These are phyloP conservation scores for Gracilariopsis chorda DNA, from an alignment of 23 red algal genomes.

Conservation along the genomic window DNA sequence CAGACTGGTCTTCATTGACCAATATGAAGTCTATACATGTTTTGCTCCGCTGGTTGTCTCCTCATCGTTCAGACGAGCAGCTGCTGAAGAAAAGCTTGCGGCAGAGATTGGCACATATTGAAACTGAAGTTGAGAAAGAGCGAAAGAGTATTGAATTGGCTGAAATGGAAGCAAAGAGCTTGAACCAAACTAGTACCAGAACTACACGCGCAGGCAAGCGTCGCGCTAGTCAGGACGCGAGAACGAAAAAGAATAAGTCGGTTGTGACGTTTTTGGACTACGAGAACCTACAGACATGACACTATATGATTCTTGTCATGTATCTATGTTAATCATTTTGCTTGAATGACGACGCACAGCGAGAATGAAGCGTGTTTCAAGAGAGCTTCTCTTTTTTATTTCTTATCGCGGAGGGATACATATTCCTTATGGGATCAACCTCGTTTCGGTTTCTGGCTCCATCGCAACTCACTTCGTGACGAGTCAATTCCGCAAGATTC, in stretches of 20 bases:
- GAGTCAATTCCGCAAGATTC: conserved; percentile 1
- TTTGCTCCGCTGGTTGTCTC: conserved; percentile 43
- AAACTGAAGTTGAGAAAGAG: conserved; percentile 7
- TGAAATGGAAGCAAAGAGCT: conserved; percentile 4
- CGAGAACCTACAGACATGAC: neutral
- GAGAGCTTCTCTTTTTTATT: no score
- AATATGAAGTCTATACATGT: conserved; percentile 1
- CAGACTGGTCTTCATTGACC: conserved; percentile 35
- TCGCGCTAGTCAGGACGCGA: neutral
- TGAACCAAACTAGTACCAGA: neutral
- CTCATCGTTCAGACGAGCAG: conserved; percentile 28
- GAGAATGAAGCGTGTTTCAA: no score
- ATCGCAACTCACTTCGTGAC: neutral
- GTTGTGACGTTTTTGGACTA: conserved; percentile 5
- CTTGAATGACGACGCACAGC: no score
- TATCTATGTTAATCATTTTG: no score
- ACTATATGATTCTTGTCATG: no score
- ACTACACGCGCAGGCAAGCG: neutral
- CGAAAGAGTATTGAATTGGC: conserved; percentile 9
- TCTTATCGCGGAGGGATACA: no score
- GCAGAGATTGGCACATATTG: neutral
- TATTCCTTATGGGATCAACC: neutral
- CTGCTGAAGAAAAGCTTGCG: conserved; percentile 18
- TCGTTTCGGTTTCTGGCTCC: conserved; percentile 15
- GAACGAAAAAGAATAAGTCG: conserved; percentile 5